Conservation (phyloP, 2,329 filamentous ascomycete species). For the Fusarium cyanostomum region DNA sequence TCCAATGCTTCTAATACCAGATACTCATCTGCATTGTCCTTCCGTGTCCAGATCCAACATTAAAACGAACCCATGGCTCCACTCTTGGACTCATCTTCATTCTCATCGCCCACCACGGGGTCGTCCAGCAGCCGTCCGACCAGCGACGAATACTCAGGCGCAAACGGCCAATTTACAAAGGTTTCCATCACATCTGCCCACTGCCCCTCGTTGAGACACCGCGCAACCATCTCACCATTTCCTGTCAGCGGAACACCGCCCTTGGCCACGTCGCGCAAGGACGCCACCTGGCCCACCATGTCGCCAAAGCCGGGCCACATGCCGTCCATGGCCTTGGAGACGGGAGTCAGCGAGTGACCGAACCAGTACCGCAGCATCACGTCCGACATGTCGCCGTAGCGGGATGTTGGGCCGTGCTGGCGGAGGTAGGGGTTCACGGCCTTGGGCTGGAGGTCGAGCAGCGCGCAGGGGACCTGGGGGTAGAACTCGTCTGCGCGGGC, state of each 20-base stretch:
- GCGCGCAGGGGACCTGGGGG: constrained; percentile 64
- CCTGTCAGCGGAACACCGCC: constrained; percentile 58
- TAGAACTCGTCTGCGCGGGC: constrained; percentile 70
- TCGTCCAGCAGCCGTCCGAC: constrained; percentile 54
- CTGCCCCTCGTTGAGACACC: constrained; percentile 63
- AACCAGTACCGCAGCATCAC: constrained; percentile 57
- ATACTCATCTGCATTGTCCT: background rate
- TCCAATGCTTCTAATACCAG: background rate
- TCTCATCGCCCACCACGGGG: constrained; percentile 16
- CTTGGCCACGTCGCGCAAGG: constrained; percentile 55
- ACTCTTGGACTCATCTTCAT: constrained; percentile 41
- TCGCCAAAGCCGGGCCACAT: constrained; percentile 70
- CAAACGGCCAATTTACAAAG: constrained; percentile 74
- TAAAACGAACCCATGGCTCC: constrained; percentile 15
- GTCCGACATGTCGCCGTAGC: constrained; percentile 61
- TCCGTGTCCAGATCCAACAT: background rate
- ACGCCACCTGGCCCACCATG: constrained; percentile 59
- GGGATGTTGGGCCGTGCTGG: constrained; percentile 54
- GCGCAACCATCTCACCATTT: constrained; percentile 54
- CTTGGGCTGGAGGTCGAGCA: constrained; percentile 75
- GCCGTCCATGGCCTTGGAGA: constrained; percentile 58
- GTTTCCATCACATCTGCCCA: constrained; percentile 66
- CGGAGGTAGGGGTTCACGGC: constrained; percentile 59
- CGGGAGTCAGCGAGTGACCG: constrained; percentile 53
- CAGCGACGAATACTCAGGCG: constrained; percentile 59